Evolutionary conservation across 2,329 filamentous ascomycete genomes (phyloP), one percentile per base, ranked within the genome.

Genomic region (Sphaerostilbella broomeana): DNA sequence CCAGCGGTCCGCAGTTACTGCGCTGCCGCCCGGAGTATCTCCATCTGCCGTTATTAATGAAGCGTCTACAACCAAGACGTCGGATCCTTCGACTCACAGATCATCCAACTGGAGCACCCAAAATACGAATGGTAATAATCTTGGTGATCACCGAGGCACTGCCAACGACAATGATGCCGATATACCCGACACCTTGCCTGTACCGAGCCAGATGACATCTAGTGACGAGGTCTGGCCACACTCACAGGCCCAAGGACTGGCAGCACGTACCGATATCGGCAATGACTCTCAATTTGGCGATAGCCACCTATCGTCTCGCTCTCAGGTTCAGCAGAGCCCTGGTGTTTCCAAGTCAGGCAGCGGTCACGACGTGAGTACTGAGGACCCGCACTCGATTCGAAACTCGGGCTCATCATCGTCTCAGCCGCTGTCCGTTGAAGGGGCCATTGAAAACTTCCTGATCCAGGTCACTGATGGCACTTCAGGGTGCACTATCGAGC

Each of bases 11-110:
- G 70, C 67, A 1, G 61, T 81, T 30, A 79, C 75, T 12, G 65
- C 73, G 15, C 59, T 81, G 3, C 74, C 77, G 1, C 63, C 69
- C 0, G 77, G 74, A 4, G 64, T 77, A 38, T 76, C 75, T 4
- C 76, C 76, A 11, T 76, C 73, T 18, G 73, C 72, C 10, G 60
- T 74, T 43, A 66, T 81, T 38, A 95, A 97, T 52, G 88, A 94
- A 53, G 90, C 88, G 2, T 94, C 88, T 2, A 94, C 89, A 1
- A 95, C 89, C n/a, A 92, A 94, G 63, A 89, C 85, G 2, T 86
- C 85, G 1, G 79, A 84, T 45, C 75, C 78, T 5, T 87, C 83
- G 3, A 66, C 68, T 12, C 67, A 70, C 37, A 81, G 79, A 10
- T 80, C 77, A 1, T 79, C 75, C 3, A 73, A 76, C 47, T 73